These are phyloP conservation scores for Trifolium subterraneum DNA, from an alignment of 306 rosid genomes.

Conservation along the genomic window DNA sequence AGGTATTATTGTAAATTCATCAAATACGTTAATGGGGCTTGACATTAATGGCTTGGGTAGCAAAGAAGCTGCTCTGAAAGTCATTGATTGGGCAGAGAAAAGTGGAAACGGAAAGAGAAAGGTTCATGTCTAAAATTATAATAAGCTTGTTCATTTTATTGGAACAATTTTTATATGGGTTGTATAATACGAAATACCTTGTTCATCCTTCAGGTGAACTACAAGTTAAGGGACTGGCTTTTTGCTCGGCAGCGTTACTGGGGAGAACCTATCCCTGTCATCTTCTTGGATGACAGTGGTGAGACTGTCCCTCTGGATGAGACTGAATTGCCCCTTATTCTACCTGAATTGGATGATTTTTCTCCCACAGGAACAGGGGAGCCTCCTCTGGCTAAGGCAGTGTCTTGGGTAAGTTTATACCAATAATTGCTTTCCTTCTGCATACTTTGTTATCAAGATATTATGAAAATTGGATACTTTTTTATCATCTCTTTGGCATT, in stretches of 20 bases:
- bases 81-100: constrained; percentile 87
- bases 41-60: constrained; percentile 82
- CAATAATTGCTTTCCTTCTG: constrained; percentile 26
- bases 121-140: constrained; percentile 53
- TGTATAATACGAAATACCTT: constrained; percentile 35
- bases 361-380: constrained; percentile 97
- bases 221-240: constrained; percentile 98
- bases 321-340: constrained; percentile 82
- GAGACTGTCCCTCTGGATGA: constrained; percentile 76
- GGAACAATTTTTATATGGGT: constrained; percentile 16
- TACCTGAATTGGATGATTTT: constrained; percentile 97
- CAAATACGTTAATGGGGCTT: constrained; percentile 61
- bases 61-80: constrained; percentile 76
- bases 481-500: constrained; percentile 19
- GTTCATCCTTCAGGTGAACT: constrained; percentile 73
- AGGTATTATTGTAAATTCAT: constrained; percentile 73
- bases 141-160: constrained; percentile 31
- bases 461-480: constrained; percentile 27
- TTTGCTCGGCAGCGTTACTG: constrained; percentile 99
- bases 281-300: constrained; percentile 74
- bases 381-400: constrained; percentile 89
- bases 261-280: constrained; percentile 99
- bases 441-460: constrained; percentile 16
- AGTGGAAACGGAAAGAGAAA: constrained; percentile 86
- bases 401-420: constrained; percentile 70